These are phyloP conservation scores for Chondrostereum purpureum DNA, from an alignment of 1,284 basidiomycete species.

Conservation along the genomic window DNA sequence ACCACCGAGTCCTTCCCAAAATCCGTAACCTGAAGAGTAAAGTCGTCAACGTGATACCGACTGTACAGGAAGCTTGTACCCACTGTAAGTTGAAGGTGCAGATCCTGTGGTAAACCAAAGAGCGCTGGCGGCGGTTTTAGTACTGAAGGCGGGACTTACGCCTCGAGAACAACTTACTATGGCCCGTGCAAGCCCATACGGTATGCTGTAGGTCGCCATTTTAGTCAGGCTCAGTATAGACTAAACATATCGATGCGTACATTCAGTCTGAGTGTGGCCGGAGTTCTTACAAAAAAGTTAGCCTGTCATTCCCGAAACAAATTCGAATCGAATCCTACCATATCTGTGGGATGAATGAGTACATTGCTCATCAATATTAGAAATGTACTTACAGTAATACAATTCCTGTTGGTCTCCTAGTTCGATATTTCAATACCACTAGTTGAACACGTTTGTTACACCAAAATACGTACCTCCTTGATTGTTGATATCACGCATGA, in stretches of 20 bases:
- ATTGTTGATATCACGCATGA: conserved; percentile 31
- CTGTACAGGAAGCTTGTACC: too few relatives aligned
- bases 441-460: too few relatives aligned
- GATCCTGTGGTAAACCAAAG: conserved; percentile 28
- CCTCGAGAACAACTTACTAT: conserved; percentile 18
- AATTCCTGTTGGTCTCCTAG: conserved; percentile 27
- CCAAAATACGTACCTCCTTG: too few relatives aligned
- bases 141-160: not conserved
- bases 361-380: too few relatives aligned
- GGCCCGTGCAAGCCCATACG: conserved; percentile 28
- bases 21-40: too few relatives aligned
- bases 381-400: conserved; percentile 26
- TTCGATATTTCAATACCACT: conserved; percentile 12
- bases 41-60: too few relatives aligned
- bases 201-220: too few relatives aligned
- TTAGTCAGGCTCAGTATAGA: too few relatives aligned
- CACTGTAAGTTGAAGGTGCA: conserved; percentile 20
- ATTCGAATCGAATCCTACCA: too few relatives aligned
- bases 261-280: conserved; percentile 28
- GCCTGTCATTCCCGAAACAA: too few relatives aligned
- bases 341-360: too few relatives aligned
- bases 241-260: conserved; percentile 11
- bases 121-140: conserved; percentile 14
- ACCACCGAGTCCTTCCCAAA: too few relatives aligned
- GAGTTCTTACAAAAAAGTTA: conserved; percentile 23